phyloP scores from a whole-genome alignment of 805 yeast species.

The Teunomyces atbi region DNA sequence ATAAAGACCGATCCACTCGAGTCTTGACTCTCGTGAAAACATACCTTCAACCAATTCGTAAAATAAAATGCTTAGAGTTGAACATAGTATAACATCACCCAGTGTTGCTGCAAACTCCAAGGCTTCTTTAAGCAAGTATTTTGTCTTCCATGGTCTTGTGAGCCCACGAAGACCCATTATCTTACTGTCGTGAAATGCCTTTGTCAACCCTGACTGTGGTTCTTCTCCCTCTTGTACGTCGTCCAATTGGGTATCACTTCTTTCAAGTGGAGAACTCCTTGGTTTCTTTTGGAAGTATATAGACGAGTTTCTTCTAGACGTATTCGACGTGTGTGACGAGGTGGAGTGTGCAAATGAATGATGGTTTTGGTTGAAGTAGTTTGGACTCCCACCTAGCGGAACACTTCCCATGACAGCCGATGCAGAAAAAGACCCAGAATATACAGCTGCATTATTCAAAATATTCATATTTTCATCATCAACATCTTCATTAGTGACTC shows the following conservation, averaged over 20 bases:
- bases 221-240: constrained; percentile 12
- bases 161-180: constrained; percentile 7
- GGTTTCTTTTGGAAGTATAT: constrained; percentile 5
- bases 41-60: constrained; percentile 13
- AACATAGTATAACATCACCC: constrained; percentile 64
- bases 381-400: constrained; percentile 6
- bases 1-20: constrained; percentile 58
- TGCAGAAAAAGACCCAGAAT: constrained; percentile 1
- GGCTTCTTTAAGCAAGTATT: constrained; percentile 48
- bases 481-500: constrained; percentile 18
- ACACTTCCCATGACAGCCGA: neutral
- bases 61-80: constrained; percentile 57
- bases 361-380: constrained; percentile 7
- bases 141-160: constrained; percentile 56
- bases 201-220: constrained; percentile 24
- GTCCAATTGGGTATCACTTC: neutral
- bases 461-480: constrained; percentile 35
- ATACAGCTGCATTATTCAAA: constrained; percentile 15
- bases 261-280: constrained; percentile 4
- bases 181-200: constrained; percentile 17
- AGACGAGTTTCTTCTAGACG: constrained; percentile 21
- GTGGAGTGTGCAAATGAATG: neutral
- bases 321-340: constrained; percentile 7
- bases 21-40: constrained; percentile 29
- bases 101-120: constrained; percentile 54